Evolutionary conservation across 306 rosid species (phyloP), one percentile per base, ranked within the genome.

Genomic region (Cucurbita argyrosperma): DNA sequence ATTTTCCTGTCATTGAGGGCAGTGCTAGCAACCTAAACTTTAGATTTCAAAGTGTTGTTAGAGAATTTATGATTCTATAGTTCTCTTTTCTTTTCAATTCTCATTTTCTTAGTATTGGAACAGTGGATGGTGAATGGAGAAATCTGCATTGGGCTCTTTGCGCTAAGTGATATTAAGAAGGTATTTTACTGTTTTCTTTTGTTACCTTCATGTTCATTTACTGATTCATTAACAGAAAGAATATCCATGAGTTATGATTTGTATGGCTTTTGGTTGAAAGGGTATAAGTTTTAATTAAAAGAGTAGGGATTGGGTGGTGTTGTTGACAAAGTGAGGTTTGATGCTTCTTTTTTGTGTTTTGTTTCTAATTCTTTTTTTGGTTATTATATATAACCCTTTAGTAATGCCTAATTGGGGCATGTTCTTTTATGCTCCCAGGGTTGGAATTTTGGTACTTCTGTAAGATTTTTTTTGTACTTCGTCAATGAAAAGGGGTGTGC

Each of bases 111-210:
- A 69, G 75, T 55, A 61, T 73, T 49, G 84, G 74, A 79, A 67
- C 93, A 95, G 99, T 95, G 99, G 99, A 87, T 95, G 92, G 99
- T 95, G 84, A 95, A 91, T 81, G 99, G 99, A 79, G 99, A 95
- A 82, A 90, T 95, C 81, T 95, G 99, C 79, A 90, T 95, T 80
- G 99, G 99, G 79, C 86, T 95, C 65, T 95, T 95, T 85, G 93
- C 99, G 26, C 52, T 87, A 82, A 91, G 89, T 83, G 84, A 88
- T 83, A 89, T 95, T 77, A 89, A 90, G 90, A 85, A 95, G 99
- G 99, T 95, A 83, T 65, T 78, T 71, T 76, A 52, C 14, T 60
- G 73, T 69, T 79, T 71, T 16, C 47, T 8, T 69, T 26, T 70
- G 21, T 16, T 45, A 5, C 54, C 54, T 65, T 66, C 38, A 13